A percentile compares a stretch with the other conserved stretches of the same genome.
Conservation (phyloP, 2,329 filamentous ascomycete genomes). For the Aspergillus chevalieri region DNA sequence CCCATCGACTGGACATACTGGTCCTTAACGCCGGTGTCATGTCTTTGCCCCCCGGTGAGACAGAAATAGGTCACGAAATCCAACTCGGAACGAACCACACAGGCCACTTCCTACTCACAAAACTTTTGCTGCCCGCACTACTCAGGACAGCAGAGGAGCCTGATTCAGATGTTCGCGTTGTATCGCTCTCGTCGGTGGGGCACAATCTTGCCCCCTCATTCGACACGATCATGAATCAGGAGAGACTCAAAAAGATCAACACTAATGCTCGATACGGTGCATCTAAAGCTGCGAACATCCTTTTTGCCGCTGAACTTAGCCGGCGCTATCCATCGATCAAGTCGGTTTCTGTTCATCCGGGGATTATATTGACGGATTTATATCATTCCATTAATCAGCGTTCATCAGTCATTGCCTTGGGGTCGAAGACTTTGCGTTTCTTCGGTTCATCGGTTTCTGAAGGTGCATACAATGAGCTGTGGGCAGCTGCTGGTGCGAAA, state of each 20-base stretch:
- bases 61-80: constrained; percentile 32
- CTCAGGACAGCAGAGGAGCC: constrained; percentile 19
- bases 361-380: constrained; percentile 32
- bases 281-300: constrained; percentile 44
- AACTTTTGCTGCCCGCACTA: constrained; percentile 26
- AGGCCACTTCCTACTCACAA: constrained; percentile 34
- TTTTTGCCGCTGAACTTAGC: constrained; percentile 39
- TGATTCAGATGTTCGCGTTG: constrained; percentile 20
- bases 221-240: constrained; percentile 24
- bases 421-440: constrained; percentile 9
- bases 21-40: constrained; percentile 41
- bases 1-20: constrained; percentile 28
- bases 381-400: constrained; percentile 15
- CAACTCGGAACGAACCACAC: constrained; percentile 37
- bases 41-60: constrained; percentile 29
- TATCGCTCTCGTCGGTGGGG: constrained; percentile 26
- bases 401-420: constrained; percentile 4
- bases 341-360: constrained; percentile 44
- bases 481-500: constrained; percentile 23
- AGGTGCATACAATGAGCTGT: constrained; percentile 23
- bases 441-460: constrained; percentile 15
- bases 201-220: constrained; percentile 20
- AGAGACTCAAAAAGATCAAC: constrained; percentile 23
- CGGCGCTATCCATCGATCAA: constrained; percentile 29
- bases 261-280: constrained; percentile 37